These are phyloP conservation scores for Fusarium sp. DNA, from an alignment of 2,329 filamentous ascomycete genomes.

Conservation along the genomic window DNA sequence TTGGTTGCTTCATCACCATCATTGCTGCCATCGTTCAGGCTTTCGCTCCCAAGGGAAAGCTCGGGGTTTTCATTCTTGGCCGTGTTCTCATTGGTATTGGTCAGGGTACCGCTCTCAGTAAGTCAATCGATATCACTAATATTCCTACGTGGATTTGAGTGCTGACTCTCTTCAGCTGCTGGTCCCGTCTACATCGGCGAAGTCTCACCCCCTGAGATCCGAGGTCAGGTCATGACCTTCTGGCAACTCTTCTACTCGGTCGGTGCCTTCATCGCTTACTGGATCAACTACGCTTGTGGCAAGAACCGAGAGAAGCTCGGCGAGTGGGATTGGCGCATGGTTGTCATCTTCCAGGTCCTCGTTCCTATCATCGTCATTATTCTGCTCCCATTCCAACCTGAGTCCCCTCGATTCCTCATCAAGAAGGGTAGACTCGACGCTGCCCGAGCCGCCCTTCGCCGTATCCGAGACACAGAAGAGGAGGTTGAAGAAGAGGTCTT, in stretches of 20 bases:
- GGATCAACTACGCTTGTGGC: conserved; percentile 73
- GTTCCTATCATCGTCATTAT: conserved; percentile 72
- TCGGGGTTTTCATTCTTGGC: conserved; percentile 76
- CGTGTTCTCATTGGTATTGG: conserved; percentile 77
- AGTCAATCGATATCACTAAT: background rate
- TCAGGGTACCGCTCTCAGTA: conserved; percentile 73
- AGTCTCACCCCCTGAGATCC: conserved; percentile 72
- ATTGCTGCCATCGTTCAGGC: conserved; percentile 77
- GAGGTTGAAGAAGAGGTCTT: conserved; percentile 76
- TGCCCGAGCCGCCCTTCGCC: conserved; percentile 68
- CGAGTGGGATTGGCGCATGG: conserved; percentile 80
- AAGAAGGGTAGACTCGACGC: conserved; percentile 70
- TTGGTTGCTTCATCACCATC: conserved; percentile 74
- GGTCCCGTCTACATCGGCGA: conserved; percentile 80
- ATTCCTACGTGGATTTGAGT: background rate
- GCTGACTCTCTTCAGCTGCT: conserved; percentile 59
- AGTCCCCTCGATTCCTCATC: conserved; percentile 77
- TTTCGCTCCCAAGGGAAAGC: conserved; percentile 70
- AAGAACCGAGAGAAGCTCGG: conserved; percentile 68
- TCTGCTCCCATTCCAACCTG: conserved; percentile 74
- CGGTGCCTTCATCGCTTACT: conserved; percentile 64
- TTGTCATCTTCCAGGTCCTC: conserved; percentile 79
- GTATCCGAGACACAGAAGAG: conserved; percentile 72
- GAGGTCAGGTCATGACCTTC: conserved; percentile 75
- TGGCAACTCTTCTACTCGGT: conserved; percentile 76